These are phyloP conservation scores for Nicotiana knightiana DNA, from an alignment of 257 asterid genomes.

Conservation along the genomic window DNA sequence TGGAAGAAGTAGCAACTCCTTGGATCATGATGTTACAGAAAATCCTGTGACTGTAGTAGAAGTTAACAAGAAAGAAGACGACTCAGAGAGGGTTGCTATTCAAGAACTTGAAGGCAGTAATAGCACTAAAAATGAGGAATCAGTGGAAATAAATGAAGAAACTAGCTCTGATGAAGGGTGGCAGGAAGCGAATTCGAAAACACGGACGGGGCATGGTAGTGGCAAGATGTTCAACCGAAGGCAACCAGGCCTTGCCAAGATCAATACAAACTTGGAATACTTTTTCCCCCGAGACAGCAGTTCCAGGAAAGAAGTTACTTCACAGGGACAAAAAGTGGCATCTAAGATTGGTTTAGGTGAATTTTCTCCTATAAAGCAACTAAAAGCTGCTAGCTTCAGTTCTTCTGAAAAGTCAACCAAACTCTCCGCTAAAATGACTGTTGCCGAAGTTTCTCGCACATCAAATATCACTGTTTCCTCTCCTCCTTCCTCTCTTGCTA, in stretches of 20 bases:
- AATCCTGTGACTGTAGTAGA: slow-evolving; percentile 21
- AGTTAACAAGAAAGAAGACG: slow-evolving; percentile 34
- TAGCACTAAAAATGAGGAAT: slow-evolving; percentile 16
- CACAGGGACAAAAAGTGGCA: slow-evolving; percentile 48
- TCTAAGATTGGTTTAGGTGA: slow-evolving; percentile 41
- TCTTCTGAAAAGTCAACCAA: slow-evolving; percentile 42
- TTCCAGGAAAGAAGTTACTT: slow-evolving; percentile 46
- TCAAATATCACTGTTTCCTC: slow-evolving; percentile 43
- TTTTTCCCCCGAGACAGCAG: slow-evolving; percentile 42
- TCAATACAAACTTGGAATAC: slow-evolving; percentile 47
- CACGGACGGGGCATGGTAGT: slow-evolving; percentile 55
- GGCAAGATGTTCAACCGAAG: slow-evolving; percentile 54
- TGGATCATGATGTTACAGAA: slow-evolving; percentile 27
- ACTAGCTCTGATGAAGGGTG: slow-evolving; percentile 79
- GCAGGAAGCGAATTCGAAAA: slow-evolving; percentile 89
- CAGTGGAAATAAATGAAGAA: slow-evolving; percentile 41
- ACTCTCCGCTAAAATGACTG: slow-evolving; percentile 34
- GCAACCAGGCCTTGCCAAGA: slow-evolving; percentile 64
- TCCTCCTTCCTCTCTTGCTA: slow-evolving; percentile 49
- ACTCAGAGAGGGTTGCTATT: slow-evolving; percentile 24
- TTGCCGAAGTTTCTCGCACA: slow-evolving; percentile 34
- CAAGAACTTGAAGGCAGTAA: slow-evolving; percentile 25
- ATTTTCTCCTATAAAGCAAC: slow-evolving; percentile 36
- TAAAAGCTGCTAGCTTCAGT: slow-evolving; percentile 26
- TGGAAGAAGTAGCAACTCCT: slow-evolving; percentile 34